Evolutionary conservation across 2,329 filamentous ascomycete species (phyloP).

Genomic region (Epichloe sp.): DNA sequence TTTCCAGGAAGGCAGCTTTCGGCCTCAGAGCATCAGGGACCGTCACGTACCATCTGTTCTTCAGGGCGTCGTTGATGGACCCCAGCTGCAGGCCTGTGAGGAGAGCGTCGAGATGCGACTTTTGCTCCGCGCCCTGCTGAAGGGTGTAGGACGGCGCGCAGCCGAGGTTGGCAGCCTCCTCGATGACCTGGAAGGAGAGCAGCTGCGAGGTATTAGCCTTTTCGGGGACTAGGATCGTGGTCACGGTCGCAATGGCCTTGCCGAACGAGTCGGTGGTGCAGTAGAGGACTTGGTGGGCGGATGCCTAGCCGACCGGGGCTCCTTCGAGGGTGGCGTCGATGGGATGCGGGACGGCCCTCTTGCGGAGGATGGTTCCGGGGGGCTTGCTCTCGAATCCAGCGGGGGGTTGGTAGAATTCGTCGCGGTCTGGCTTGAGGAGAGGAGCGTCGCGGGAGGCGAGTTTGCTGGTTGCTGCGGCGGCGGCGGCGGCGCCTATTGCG

Average conservation of each 20-base stretch:
- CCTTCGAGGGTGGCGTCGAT: too few relatives aligned
- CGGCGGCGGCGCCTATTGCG: too few relatives aligned
- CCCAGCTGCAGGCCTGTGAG: slow-evolving; percentile 3
- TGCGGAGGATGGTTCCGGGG: too few relatives aligned
- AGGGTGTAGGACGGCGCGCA: slow-evolving; percentile 15
- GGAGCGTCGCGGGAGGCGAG: too few relatives aligned
- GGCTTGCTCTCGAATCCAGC: too few relatives aligned
- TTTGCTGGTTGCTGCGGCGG: too few relatives aligned
- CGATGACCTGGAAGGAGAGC: slow-evolving; percentile 29
- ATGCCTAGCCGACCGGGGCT: slow-evolving; percentile 7
- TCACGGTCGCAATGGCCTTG: slow-evolving; percentile 21
- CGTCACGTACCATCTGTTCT: slow-evolving; percentile 31
- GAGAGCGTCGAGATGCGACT: slow-evolving; percentile 11
- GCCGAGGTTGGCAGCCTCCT: slow-evolving; percentile 25
- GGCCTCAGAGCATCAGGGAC: slow-evolving; percentile 34
- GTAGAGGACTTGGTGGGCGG: slow-evolving; percentile 23
- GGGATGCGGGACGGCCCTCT: too few relatives aligned
- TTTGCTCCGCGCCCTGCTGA: slow-evolving; percentile 14
- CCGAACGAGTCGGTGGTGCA: slow-evolving; percentile 22
- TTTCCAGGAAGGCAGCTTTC: slow-evolving; percentile 27
- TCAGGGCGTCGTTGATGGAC: slow-evolving; percentile 13
- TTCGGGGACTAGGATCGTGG: slow-evolving; percentile 25
- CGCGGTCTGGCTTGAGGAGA: too few relatives aligned
- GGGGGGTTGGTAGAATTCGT: too few relatives aligned
- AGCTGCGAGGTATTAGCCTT: slow-evolving; percentile 16